Base-by-base conservation (phyloP, 2,329 filamentous ascomycete genomes). In the Hymenoscyphus salicellus region DNA sequence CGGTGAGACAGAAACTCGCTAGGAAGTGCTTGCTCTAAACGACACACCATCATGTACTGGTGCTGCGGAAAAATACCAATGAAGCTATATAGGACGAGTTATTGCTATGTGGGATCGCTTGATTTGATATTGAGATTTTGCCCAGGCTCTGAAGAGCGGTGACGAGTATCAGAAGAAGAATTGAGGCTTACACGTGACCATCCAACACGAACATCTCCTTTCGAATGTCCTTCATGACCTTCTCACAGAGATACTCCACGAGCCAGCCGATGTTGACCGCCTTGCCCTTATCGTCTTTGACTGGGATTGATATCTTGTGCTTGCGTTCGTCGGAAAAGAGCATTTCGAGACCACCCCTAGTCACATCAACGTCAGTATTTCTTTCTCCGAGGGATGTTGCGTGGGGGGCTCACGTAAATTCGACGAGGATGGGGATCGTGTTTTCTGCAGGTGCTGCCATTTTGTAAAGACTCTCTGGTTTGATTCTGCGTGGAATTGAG, bases 191-290 rank as follows among this genome's bases (percentile, higher is more conserved):
- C 94, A 98, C 89, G 73, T 93, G 88, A 72, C 84, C 87, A 69
- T 97, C 91, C 26, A 97, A 82, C 38, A 98, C 87, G 75, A 99
- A 98, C 64, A 98, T 83, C 64, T 98, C 94, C 75, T 90, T 91
- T 64, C 94, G 85, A 28, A 84, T 83, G 77, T 97, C 93, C 71
- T 88, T 90, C 92, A 98, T 96, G 62, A 91, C 79, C 71, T 93
- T 84, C 41, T 90, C 80, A 77, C 92, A 93, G 11, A 98, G 86
- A 78, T 96, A 84, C 61, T 85, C 79, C 70, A 98, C 89, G 63
- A 99, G 84, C 75, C 84, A 91, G 36, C 86, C 87, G 62, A 97
- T 86, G 60, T 85, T 95, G 61, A 87, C 80, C 10, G 86, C 82
- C 63, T 81, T 79, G 58, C 87, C 88, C 66, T 85, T 79, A 61